Percentiles rank a stretch among this genome's conserved stretches.
Evolutionary conservation across 2,329 filamentous ascomycete genomes (phyloP).

Genomic region (Allantophomopsis cytisporea): DNA sequence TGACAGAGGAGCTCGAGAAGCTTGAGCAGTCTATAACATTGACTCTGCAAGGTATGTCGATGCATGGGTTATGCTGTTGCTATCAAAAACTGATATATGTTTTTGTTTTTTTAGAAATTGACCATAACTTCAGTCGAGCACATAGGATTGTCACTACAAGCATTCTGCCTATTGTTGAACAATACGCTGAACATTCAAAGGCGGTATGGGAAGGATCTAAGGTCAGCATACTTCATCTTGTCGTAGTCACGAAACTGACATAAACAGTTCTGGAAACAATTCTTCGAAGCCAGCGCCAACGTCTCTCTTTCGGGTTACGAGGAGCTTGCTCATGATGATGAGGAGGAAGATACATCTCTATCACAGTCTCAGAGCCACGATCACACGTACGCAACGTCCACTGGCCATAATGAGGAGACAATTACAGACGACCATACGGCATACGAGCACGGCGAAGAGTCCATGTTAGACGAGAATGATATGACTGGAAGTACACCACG

Average conservation of each 20-base stretch:
- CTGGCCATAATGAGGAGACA: constrained; percentile 7
- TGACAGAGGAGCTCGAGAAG: constrained; percentile 92
- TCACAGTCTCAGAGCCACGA: constrained; percentile 16
- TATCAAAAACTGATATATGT: constrained; percentile 18
- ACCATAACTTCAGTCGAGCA: constrained; percentile 93
- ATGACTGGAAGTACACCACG: constrained; percentile 58
- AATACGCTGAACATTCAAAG: constrained; percentile 87
- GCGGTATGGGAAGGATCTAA: constrained; percentile 96
- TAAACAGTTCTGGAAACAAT: constrained; percentile 93
- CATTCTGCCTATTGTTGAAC: constrained; percentile 85
- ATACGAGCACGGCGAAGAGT: constrained; percentile 37
- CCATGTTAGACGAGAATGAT: constrained; percentile 49
- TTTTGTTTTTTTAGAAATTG: constrained; percentile 63
- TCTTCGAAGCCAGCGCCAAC: constrained; percentile 97
- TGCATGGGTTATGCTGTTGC: no score
- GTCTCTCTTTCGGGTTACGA: constrained; percentile 94
- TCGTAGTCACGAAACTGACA: neutral
- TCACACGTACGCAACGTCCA: constrained; percentile 28
- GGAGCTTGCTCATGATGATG: constrained; percentile 55
- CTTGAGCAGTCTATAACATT: constrained; percentile 94
- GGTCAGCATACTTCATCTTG: constrained; percentile 28
- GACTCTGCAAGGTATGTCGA: constrained; percentile 60
- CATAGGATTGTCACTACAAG: constrained; percentile 91
- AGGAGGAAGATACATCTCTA: constrained; percentile 33
- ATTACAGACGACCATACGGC: constrained; percentile 19